These are phyloP conservation scores for Debaryomyces coudertii DNA, from an alignment of 1,139 yeast genomes.

Conservation along the genomic window DNA sequence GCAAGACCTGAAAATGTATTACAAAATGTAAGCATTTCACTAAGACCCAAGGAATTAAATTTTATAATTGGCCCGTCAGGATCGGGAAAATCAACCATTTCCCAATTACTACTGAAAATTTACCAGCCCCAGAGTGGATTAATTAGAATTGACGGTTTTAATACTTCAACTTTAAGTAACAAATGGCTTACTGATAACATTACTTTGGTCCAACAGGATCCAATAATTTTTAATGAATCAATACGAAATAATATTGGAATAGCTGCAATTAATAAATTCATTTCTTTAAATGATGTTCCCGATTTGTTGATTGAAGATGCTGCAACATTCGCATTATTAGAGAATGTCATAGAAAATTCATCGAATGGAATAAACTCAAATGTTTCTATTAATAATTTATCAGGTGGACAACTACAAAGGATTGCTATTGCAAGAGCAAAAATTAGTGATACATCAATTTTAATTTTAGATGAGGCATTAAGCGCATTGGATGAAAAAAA, in stretches of 20 bases:
- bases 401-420: constrained; percentile 92
- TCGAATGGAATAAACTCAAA: constrained; percentile 59
- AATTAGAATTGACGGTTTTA: constrained; percentile 58
- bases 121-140: constrained; percentile 65
- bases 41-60: constrained; percentile 52
- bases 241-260: constrained; percentile 65
- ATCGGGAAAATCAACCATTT: constrained; percentile 86
- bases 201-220: constrained; percentile 72
- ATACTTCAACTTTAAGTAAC: constrained; percentile 44
- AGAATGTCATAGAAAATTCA: constrained; percentile 46
- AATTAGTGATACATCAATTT: constrained; percentile 68
- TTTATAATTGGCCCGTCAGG: constrained; percentile 87
- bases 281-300: constrained; percentile 28
- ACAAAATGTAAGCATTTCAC: constrained; percentile 43
- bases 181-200: constrained; percentile 65
- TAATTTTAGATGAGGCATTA: constrained; percentile 82
- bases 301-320: constrained; percentile 44
- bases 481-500: constrained; percentile 71
- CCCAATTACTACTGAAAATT: constrained; percentile 61
- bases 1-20: constrained; percentile 54
- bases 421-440: constrained; percentile 83
- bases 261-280: constrained; percentile 33
- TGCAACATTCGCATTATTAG: constrained; percentile 52
- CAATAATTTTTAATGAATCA: constrained; percentile 66
- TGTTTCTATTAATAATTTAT: constrained; percentile 58